phyloP scores from a whole-genome alignment of 2,329 filamentous ascomycete species.

The Fusarium avenaceum region DNA sequence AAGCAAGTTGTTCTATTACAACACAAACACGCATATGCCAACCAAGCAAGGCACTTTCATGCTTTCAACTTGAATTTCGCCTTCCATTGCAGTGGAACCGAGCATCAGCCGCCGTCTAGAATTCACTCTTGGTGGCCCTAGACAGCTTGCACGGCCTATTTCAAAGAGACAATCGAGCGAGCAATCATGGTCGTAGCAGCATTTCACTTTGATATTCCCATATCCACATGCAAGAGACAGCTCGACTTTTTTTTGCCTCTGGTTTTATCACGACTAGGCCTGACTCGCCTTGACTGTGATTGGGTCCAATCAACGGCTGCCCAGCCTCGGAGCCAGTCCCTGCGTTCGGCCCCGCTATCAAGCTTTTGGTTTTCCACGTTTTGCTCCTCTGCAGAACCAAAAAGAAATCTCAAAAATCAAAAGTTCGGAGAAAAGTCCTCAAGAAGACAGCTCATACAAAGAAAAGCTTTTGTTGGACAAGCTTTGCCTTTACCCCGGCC shows the following conservation, averaged over 20 bases:
- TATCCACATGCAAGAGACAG: constrained; percentile 48
- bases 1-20: constrained; percentile 9
- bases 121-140: constrained; percentile 25
- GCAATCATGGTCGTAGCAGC: constrained; percentile 8
- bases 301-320: constrained; percentile 38
- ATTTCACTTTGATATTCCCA: constrained; percentile 45
- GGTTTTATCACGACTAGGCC: constrained; percentile 29
- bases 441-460: constrained; percentile 39
- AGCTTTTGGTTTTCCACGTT: constrained; percentile 38
- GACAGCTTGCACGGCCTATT: constrained; percentile 21
- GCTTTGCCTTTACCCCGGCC: constrained; percentile 46
- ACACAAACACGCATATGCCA: constrained; percentile 35
- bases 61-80: constrained; percentile 25
- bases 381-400: constrained; percentile 33
- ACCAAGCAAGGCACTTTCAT: constrained; percentile 41
- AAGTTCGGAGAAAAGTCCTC: constrained; percentile 33
- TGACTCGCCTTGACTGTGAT: constrained; percentile 49
- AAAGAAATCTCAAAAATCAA: background rate
- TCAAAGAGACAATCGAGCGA: constrained; percentile 11
- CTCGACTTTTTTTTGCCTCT: constrained; percentile 13
- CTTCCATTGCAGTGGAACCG: constrained; percentile 44
- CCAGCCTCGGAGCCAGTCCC: constrained; percentile 45
- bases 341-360: constrained; percentile 49
- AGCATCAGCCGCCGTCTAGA: constrained; percentile 41
- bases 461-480: constrained; percentile 33